Conservation (phyloP, 202 grass and related monocot species). For the Digitaria exilis region DNA sequence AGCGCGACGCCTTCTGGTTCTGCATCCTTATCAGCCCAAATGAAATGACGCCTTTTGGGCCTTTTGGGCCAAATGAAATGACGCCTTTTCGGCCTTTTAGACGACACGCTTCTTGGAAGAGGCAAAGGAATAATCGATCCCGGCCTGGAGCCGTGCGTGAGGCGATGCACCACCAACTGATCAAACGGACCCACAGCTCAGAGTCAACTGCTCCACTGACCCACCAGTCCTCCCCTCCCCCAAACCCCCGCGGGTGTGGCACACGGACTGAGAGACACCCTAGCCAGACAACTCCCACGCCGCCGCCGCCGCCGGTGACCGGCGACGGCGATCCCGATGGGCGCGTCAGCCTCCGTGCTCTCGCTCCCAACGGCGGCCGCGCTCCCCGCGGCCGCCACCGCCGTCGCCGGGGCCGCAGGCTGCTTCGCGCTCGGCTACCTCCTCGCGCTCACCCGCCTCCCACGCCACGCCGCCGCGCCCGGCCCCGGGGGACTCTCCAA, state of each 20-base stretch:
- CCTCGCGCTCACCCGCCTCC: slow-evolving; percentile 47
- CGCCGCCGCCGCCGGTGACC: not conserved
- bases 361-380: slow-evolving; percentile 27
- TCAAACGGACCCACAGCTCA: not conserved
- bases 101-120: too few species aligned
- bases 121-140: too few species aligned
- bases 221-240: not conserved
- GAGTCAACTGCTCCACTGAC: not conserved
- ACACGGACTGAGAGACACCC: not conserved
- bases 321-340: slow-evolving; percentile 51
- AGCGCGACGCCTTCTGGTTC: too few species aligned
- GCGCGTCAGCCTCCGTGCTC: slow-evolving; percentile 45
- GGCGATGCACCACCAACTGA: not conserved
- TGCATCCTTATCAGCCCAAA: too few species aligned
- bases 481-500: slow-evolving; percentile 1
- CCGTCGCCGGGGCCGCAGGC: slow-evolving; percentile 63
- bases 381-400: slow-evolving; percentile 33
- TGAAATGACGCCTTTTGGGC: too few species aligned
- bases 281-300: not conserved
- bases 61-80: too few species aligned
- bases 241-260: not conserved
- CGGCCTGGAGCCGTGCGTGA: not conserved
- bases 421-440: slow-evolving; percentile 88
- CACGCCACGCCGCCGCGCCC: slow-evolving; percentile 13
- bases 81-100: too few species aligned